Conservation (phyloP, 208 protist genomes). For the Crithidia bombi region DNA sequence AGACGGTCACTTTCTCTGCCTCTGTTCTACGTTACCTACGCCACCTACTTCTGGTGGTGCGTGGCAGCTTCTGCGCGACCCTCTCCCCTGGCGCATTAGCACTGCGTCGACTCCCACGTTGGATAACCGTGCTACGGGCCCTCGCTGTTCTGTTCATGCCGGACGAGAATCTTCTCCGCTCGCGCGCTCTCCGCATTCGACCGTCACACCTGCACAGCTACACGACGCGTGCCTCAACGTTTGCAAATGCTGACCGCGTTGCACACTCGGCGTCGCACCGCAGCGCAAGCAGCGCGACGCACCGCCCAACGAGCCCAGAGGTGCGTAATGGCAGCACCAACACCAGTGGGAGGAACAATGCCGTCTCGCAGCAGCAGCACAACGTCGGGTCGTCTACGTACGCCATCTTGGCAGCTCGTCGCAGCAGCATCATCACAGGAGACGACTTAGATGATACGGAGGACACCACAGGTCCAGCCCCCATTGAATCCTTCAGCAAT, state of each 20-base stretch:
- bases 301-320: conserved; percentile 8
- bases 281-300: not conserved
- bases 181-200: conserved; percentile 22
- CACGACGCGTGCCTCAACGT: conserved; percentile 11
- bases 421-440: not conserved
- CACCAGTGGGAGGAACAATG: not conserved
- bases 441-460: conserved; percentile 7
- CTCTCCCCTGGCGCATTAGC: conserved; percentile 40
- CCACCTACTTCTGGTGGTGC: conserved; percentile 76
- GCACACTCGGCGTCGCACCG: conserved; percentile 10
- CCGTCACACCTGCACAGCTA: conserved; percentile 29
- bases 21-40: conserved; percentile 75
- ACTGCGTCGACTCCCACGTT: conserved; percentile 45
- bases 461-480: conserved; percentile 3
- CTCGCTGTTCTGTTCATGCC: conserved; percentile 78
- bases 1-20: conserved; percentile 69
- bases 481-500: conserved; percentile 41
- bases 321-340: not conserved
- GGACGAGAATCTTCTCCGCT: conserved; percentile 28
- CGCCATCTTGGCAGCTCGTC: not conserved
- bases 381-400: not conserved
- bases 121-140: conserved; percentile 48
- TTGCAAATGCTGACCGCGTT: conserved; percentile 9
- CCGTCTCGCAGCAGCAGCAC: conserved; percentile 1
- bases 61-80: conserved; percentile 44